These are phyloP conservation scores for Leptographium flavum DNA, from an alignment of 2,329 filamentous ascomycete genomes.

Conservation along the genomic window DNA sequence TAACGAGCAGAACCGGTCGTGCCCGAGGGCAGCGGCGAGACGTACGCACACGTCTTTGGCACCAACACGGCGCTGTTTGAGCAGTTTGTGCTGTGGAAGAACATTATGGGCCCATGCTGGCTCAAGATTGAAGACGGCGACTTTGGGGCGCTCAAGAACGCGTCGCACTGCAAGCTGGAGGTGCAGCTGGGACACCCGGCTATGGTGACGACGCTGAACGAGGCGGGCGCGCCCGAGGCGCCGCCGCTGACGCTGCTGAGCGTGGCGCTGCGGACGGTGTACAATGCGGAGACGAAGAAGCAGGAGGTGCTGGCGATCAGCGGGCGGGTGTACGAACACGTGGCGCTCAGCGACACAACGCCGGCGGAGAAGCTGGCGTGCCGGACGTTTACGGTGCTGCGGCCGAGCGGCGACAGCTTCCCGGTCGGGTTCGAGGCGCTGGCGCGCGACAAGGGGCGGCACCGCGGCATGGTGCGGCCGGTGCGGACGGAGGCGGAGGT, in stretches of 20 bases:
- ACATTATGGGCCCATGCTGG: slow-evolving; percentile 98
- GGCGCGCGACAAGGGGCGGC: slow-evolving; percentile 47
- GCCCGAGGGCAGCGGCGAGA: slow-evolving; percentile 64
- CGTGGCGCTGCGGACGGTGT: slow-evolving; percentile 70
- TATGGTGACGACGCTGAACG: slow-evolving; percentile 55
- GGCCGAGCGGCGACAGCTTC: slow-evolving; percentile 62
- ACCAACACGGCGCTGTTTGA: slow-evolving; percentile 90
- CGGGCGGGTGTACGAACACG: slow-evolving; percentile 81
- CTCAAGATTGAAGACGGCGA: slow-evolving; percentile 77
- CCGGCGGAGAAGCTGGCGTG: slow-evolving; percentile 79
- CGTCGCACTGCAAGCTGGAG: slow-evolving; percentile 95
- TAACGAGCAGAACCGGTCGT: slow-evolving; percentile 47
- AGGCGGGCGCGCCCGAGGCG: slow-evolving; percentile 66
- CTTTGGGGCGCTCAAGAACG: slow-evolving; percentile 73
- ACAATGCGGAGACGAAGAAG: slow-evolving; percentile 88
- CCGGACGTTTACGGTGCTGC: slow-evolving; percentile 81
- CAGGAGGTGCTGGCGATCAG: slow-evolving; percentile 90
- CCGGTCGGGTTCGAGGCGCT: slow-evolving; percentile 77
- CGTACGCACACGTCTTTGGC: slow-evolving; percentile 88
- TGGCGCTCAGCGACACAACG: slow-evolving; percentile 76
- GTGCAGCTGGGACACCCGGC: slow-evolving; percentile 68
- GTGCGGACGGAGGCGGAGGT: slow-evolving; percentile 77
- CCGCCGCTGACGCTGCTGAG: slow-evolving; percentile 95
- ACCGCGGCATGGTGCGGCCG: slow-evolving; percentile 59
- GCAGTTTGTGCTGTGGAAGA: slow-evolving; percentile 97